Evolutionary conservation across 192 early-diverging fungal species (phyloP).

Genomic region (Podila minutissima): DNA sequence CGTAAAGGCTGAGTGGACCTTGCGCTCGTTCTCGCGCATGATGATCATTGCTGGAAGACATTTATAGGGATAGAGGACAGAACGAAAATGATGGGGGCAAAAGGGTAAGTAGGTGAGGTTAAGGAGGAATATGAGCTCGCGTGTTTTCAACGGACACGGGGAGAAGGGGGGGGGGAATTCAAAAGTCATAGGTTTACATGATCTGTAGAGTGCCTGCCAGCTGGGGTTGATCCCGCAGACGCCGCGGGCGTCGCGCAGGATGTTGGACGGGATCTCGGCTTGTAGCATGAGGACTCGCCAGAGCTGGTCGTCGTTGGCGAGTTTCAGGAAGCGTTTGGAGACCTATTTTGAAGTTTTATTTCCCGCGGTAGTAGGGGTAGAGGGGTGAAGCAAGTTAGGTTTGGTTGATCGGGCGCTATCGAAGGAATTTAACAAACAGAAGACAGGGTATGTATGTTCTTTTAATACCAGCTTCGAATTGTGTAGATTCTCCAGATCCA

Average conservation of each 20-base stretch:
- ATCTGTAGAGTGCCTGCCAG: slow-evolving; percentile 5
- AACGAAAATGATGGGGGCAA: background rate
- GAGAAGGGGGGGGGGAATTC: too few relatives aligned
- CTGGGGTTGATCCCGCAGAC: slow-evolving; percentile 1
- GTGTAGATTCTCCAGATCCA: slow-evolving; percentile 12
- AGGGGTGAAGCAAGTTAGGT: too few relatives aligned
- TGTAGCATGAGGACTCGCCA: slow-evolving; percentile 11
- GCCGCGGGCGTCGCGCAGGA: slow-evolving; percentile 15
- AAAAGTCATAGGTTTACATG: background rate
- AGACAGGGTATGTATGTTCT: too few relatives aligned
- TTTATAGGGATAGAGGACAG: too few relatives aligned
- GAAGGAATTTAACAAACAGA: too few relatives aligned
- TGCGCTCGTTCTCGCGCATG: slow-evolving; percentile 25
- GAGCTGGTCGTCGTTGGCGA: slow-evolving; percentile 41
- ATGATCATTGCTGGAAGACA: slow-evolving; percentile 15
- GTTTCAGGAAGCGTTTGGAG: slow-evolving; percentile 7
- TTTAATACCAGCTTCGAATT: slow-evolving; percentile 12
- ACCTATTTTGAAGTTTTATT: slow-evolving; percentile 3
- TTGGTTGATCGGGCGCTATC: background rate
- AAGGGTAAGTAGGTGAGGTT: background rate
- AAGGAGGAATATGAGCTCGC: too few relatives aligned
- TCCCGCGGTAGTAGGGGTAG: too few relatives aligned
- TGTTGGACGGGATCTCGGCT: background rate
- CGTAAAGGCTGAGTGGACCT: slow-evolving; percentile 5
- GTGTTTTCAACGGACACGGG: too few relatives aligned